Evolutionary conservation across 495 filamentous ascomycete species (phyloP), one percentile per base, ranked within the genome.

Genomic region (Penicillium paxilli): DNA sequence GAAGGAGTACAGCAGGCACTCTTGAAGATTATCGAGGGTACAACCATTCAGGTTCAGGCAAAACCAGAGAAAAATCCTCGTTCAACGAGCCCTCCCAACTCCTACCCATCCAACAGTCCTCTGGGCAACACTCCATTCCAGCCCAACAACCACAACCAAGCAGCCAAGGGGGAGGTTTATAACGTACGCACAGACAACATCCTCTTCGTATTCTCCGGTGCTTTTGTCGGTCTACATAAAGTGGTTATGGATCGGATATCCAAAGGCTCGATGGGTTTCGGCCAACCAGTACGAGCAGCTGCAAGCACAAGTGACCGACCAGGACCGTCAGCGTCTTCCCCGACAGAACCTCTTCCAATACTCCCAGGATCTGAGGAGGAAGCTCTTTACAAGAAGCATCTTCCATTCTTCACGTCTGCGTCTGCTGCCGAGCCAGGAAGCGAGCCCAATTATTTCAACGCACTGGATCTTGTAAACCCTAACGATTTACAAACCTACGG

Each of bases 1-100:
- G 91, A 96, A 69, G 95, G 94, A 44, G 94, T 98, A 0, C 94
- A 98, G 67, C 95, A 98, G 74, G 92, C 94, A 21, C 80, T 98
- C 2, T 68, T 98, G 16, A 98, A 98, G 72, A 90, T 98, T 23
- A 88, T 98, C 24, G 94, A 98, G 73, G 94, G 94, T 11, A 97
- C 94, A 0, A 97, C 92, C 9, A 75, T 98, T 7, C 92, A 93
- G 20, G 68, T 77, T 2, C 90, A 89, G 59, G 87, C 91, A 14
- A 98, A 98, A 65, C 83, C 88, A 44, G 89, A 95, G 58, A 74
- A 69, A 69, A 86, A 60, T 71, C 79, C 57, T 61, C 78, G 86
- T 12, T 66, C 76, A 25, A 71, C 72, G 7, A 75, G 73, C 19
- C 55, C 72, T 14, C 62, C 74, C 12, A 71, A 69, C 33, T 68